Evolutionary conservation across 805 yeast species (phyloP).

Genomic region (Yamadazyma paraphyllophila): DNA sequence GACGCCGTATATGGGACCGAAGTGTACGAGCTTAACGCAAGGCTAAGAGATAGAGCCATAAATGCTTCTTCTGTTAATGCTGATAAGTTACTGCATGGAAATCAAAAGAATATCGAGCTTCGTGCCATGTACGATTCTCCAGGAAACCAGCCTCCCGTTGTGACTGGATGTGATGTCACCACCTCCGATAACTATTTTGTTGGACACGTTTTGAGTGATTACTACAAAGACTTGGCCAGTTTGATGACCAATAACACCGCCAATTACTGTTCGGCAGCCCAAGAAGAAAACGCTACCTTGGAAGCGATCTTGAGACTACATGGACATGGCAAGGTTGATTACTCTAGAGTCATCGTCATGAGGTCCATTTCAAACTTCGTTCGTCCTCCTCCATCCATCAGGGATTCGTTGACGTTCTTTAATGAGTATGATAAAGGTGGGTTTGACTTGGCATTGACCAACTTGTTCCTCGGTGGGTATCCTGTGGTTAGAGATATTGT

Average conservation of each 20-base stretch:
- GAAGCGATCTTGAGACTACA: conserved; percentile 58
- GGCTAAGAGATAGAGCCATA: conserved; percentile 57
- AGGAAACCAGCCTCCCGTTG: conserved; percentile 10
- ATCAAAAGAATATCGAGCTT: conserved; percentile 41
- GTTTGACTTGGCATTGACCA: conserved; percentile 43
- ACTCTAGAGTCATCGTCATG: conserved; percentile 54
- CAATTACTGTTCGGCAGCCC: conserved; percentile 59
- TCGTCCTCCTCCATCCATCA: conserved; percentile 47
- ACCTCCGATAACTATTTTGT: conserved; percentile 62
- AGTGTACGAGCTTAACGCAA: conserved; percentile 59
- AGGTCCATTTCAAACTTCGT: conserved; percentile 62
- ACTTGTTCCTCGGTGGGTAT: conserved; percentile 52
- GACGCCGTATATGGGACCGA: conserved; percentile 60
- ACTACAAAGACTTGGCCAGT: conserved; percentile 46
- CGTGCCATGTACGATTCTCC: conserved; percentile 43
- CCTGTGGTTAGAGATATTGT: conserved; percentile 56
- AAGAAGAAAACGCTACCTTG: conserved; percentile 66
- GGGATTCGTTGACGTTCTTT: conserved; percentile 50
- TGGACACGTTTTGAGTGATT: conserved; percentile 50
- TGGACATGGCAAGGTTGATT: conserved; percentile 54
- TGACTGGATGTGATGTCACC: conserved; percentile 49
- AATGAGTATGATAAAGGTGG: conserved; percentile 52
- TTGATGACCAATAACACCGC: conserved; percentile 60
- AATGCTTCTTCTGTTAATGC: conserved; percentile 41
- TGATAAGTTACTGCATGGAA: conserved; percentile 46